Conservation (phyloP, 148 eudicot species). For the Rhododendron kiyosumense region DNA sequence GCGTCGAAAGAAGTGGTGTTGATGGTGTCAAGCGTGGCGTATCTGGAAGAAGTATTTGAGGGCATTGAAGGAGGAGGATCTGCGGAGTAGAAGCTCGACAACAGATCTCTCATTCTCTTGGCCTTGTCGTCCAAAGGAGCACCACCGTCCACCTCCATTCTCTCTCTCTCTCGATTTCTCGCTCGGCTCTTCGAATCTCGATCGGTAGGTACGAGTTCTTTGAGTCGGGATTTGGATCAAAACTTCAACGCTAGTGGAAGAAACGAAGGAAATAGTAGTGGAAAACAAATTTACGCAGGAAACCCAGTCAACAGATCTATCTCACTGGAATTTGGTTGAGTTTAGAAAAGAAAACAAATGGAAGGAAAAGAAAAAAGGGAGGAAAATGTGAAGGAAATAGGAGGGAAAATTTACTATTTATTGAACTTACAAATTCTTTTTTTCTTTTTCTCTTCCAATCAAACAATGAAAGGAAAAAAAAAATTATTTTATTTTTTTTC, state of each 20-base stretch:
- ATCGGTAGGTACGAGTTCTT: background rate
- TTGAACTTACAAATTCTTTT: too few species aligned
- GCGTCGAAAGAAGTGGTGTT: conserved; percentile 83
- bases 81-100: conserved; percentile 86
- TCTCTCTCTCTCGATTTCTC: background rate
- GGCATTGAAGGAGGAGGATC: conserved; percentile 49
- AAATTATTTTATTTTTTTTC: too few species aligned
- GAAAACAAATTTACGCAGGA: background rate
- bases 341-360: too few species aligned
- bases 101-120: conserved; percentile 93
- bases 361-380: too few species aligned
- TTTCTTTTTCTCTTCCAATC: too few species aligned
- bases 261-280: background rate
- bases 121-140: conserved; percentile 80
- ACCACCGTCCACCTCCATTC: conserved; percentile 42
- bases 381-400: too few species aligned
- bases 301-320: background rate
- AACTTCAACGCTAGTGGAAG: background rate
- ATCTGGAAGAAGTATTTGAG: conserved; percentile 49
- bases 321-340: background rate
- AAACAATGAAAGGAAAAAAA: too few species aligned
- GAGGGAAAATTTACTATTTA: too few species aligned
- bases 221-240: background rate
- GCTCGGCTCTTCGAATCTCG: background rate
- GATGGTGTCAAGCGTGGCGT: conserved; percentile 83